These are phyloP conservation scores for Alternaria triticina DNA, from an alignment of 2,329 filamentous ascomycete genomes.

Conservation along the genomic window DNA sequence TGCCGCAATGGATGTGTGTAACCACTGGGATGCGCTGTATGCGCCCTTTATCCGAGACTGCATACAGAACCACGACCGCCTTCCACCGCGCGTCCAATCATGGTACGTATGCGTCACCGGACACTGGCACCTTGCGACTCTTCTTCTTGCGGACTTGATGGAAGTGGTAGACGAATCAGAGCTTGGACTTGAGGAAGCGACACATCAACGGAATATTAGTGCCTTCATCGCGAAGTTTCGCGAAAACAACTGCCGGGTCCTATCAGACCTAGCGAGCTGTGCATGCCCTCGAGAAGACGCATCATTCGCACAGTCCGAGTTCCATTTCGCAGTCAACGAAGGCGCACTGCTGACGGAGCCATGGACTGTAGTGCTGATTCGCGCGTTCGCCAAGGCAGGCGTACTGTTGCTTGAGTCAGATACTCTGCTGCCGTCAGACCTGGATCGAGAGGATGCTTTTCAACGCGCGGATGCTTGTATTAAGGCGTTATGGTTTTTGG, in stretches of 20 bases:
- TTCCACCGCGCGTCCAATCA: conserved; percentile 62
- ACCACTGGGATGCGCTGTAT: conserved; percentile 63
- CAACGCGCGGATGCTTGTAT: conserved; percentile 58
- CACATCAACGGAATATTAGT: conserved; percentile 31
- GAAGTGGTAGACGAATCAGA: conserved; percentile 56
- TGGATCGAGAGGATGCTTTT: conserved; percentile 36
- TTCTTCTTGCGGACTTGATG: conserved; percentile 63
- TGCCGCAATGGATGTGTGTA: conserved; percentile 58
- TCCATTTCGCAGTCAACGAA: conserved; percentile 62
- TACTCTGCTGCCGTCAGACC: conserved; percentile 12
- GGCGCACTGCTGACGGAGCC: conserved; percentile 66
- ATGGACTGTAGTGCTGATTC: conserved; percentile 64
- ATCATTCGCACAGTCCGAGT: conserved; percentile 48
- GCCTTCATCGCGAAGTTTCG: conserved; percentile 52
- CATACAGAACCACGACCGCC: conserved; percentile 56
- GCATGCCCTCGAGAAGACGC: conserved; percentile 47
- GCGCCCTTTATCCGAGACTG: conserved; percentile 61
- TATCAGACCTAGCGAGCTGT: conserved; percentile 58
- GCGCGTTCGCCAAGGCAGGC: conserved; percentile 59
- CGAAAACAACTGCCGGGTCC: conserved; percentile 52
- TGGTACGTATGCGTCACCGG: conserved; percentile 66
- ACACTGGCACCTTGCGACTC: conserved; percentile 64
- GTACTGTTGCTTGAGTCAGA: conserved; percentile 50
- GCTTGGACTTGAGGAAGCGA: conserved; percentile 28
- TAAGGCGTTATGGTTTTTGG: conserved; percentile 61